Evolutionary conservation across 495 filamentous ascomycete species (phyloP), one percentile per base, ranked within the genome.

Genomic region (Hypomontagnella submonticulosa): DNA sequence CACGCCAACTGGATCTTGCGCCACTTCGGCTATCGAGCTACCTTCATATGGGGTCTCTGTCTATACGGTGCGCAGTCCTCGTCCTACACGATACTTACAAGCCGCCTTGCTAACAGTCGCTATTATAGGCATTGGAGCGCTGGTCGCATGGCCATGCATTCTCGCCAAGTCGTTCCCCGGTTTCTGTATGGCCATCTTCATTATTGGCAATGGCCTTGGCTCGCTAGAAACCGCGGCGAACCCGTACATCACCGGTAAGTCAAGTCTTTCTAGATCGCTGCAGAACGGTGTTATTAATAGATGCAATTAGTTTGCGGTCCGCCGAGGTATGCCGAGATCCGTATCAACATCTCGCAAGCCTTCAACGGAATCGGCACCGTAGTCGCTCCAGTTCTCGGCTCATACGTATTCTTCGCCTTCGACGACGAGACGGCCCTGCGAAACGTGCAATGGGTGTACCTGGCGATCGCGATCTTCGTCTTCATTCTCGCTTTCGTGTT

Each of bases 221-320:
- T 87, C 88, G 2, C 84, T 93, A 50, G 90, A 93, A 67, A 92
- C 90, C 2, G 83, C 86, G 5, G 90, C 90, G 10, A 88, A 92
- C 71, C 87, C 85, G 3, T 88, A 84, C 74, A 81, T 88, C 67
- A 79, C 85, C 27, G 79, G 73, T 75, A 69, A 36, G 69, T 30
- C 19, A 23, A 10, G 15, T 9, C 38, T 18, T 19, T 44, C 42
- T 9, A 9, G 16, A 20, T 74, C 57, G 12, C 77, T 74, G 76
- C 7, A 70, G 67, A 2, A 12, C 4, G 30, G 0, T n/a, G 4
- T 11, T 41, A 23, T 23, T 56, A 40, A 65, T 47, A 27, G 3
- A 37, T 7, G 2, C 6, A 9, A 19, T 8, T 23, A 60, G 79
- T 82, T 18, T 91, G 89, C 77, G 89, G 89, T 40, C 88, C 89